Base-by-base conservation (phyloP, 805 yeast genomes). In the Kuraishia piskuri region DNA sequence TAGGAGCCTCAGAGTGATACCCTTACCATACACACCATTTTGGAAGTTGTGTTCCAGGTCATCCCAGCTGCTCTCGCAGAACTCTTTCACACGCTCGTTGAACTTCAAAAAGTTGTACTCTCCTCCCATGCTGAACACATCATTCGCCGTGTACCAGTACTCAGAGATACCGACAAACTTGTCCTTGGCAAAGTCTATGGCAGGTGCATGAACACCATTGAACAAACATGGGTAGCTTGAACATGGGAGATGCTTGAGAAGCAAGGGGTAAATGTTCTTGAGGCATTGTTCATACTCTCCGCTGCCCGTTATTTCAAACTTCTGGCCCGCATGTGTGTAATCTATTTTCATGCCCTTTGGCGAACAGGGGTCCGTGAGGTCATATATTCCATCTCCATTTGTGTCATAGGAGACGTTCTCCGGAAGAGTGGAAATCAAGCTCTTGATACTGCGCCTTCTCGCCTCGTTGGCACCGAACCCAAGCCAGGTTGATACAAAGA, bases 391-490 rank as follows among this genome's bases (percentile, higher is more conserved):
- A 53, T 79, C 80, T 17, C 77, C 77, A 53, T 73, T 68, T 23
- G 58, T 62, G 60, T 79, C 80, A 48, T 76, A 71, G 56, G 71
- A 72, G 3, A 68, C 62, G 24, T 67, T 67, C 52, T 75, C 79
- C 0, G 82, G 82, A 22, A 80, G 61, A 3, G 75, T 63, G 54
- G 73, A 67, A 17, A 86, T 74, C 52, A 87, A 64, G 17, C 65
- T 63, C 37, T 73, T 73, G 49, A 89, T 69, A 64, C 86, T 88
- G 56, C 98, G 72, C 53, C 73, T 76, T 46, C 96, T 74, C 9
- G 98, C 97, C 64, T 92, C 90, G 61, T 94, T 94, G 1, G 98
- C 98, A 12, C 99, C 99, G 69, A 89, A 94, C 0, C 98, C 98
- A 10, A 94, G 75, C 99, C 99, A 94, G 0, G 98, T 90, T 37